A percentile compares a stretch with the other conserved stretches of the same genome.
Conservation (phyloP, 2,329 filamentous ascomycete genomes). For the Tolypocladium amazonense region DNA sequence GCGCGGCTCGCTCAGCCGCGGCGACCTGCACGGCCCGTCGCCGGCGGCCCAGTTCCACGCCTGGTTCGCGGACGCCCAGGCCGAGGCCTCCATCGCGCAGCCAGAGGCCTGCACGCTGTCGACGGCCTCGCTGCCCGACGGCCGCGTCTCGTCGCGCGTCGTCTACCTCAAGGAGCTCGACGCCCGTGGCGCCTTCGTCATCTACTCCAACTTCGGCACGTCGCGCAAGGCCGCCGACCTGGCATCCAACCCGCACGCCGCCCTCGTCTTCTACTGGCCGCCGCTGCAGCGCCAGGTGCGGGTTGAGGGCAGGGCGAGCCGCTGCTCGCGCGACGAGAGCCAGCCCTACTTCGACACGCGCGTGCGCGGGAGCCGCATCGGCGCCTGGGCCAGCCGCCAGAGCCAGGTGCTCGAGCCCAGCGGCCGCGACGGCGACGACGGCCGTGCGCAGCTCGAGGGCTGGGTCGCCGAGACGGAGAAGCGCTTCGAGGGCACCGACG, state of each 20-base stretch:
- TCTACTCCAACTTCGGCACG: conserved; percentile 89
- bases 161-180: conserved; percentile 97
- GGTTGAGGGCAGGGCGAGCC: conserved; percentile 67
- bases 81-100: conserved; percentile 47
- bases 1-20: conserved; percentile 45
- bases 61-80: conserved; percentile 74
- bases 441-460: conserved; percentile 61
- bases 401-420: conserved; percentile 56
- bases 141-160: conserved; percentile 72
- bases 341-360: conserved; percentile 56
- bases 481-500: conserved; percentile 61
- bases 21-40: conserved; percentile 47
- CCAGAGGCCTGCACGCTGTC: conserved; percentile 85
- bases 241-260: conserved; percentile 62
- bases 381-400: conserved; percentile 90
- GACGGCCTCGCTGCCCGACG: conserved; percentile 73
- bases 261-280: conserved; percentile 86
- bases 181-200: conserved; percentile 61
- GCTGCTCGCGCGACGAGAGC: conserved; percentile 61
- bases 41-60: conserved; percentile 78
- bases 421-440: conserved; percentile 42
- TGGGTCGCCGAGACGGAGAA: conserved; percentile 69
- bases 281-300: conserved; percentile 79
- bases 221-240: conserved; percentile 60
- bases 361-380: conserved; percentile 72